A percentile compares a stretch with the other conserved stretches of the same genome.
These are phyloP conservation scores for Entomortierella beljakovae DNA, from an alignment of 192 early-diverging fungal genomes.

Conservation along the genomic window DNA sequence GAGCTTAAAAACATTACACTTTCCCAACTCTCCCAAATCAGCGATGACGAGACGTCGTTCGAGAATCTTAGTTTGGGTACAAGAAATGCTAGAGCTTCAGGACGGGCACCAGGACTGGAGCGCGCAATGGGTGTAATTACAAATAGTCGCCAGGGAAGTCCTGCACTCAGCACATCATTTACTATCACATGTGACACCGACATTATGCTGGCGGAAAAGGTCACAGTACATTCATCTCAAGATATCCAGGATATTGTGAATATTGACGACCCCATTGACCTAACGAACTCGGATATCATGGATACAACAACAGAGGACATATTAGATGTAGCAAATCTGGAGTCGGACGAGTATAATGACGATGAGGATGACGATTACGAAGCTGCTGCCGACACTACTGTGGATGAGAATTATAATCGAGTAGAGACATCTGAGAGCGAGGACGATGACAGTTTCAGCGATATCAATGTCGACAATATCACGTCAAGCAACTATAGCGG, in stretches of 20 bases:
- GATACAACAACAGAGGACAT: conserved; percentile 8
- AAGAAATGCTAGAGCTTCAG: not conserved
- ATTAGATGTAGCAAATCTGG: conserved; percentile 1
- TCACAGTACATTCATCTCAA: not conserved
- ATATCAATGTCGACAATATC: conserved; percentile 54
- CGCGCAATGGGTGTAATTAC: conserved; percentile 31
- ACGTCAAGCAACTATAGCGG: conserved; percentile 54
- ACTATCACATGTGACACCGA: not conserved
- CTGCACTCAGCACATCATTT: conserved; percentile 1
- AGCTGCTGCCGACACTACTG: conserved; percentile 14
- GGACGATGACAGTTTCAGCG: conserved; percentile 36
- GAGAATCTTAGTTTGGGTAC: conserved; percentile 23
- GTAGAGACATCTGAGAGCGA: conserved; percentile 24
- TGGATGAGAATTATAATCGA: conserved; percentile 12
- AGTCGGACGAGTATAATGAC: conserved; percentile 7
- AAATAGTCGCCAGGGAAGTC: conserved; percentile 41
- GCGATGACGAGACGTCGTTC: conserved; percentile 11
- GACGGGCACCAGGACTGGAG: conserved; percentile 6
- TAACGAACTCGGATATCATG: conserved; percentile 6
- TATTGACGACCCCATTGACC: not conserved
- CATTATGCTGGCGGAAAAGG: conserved; percentile 4
- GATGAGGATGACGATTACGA: conserved; percentile 31
- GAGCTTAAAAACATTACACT: conserved; percentile 12
- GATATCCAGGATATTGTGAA: not conserved
- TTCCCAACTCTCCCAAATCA: not conserved